phyloP scores from a whole-genome alignment of 352 stramenopile genomes.

The Lagenidium sp. region DNA sequence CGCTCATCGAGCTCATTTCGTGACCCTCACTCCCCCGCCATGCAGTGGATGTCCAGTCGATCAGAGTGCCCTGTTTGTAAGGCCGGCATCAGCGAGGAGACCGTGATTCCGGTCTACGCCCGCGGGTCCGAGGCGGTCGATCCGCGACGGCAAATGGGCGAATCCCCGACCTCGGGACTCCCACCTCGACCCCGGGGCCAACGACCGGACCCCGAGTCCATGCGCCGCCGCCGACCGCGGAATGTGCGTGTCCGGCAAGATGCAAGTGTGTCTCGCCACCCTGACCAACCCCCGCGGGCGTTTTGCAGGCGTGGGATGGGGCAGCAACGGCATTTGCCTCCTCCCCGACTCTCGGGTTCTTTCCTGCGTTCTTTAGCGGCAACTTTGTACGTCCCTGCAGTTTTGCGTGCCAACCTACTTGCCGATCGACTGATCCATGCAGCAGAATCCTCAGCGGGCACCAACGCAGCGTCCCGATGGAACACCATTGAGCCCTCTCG shows the following conservation, averaged over 20 bases:
- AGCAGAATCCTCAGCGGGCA: conserved; percentile 27
- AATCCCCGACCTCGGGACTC: conserved; percentile 20
- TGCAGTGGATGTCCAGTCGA: conserved; percentile 76
- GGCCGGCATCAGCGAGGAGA: conserved; percentile 81
- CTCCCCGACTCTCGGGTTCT: conserved; percentile 67
- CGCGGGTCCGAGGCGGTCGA: conserved; percentile 62
- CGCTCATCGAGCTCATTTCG: no score
- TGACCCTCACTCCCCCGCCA: no score
- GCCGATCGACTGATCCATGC: no score
- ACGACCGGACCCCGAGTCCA: conserved; percentile 43
- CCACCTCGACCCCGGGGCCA: conserved; percentile 53
- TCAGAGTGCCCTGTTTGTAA: conserved; percentile 89
- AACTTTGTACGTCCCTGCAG: conserved; percentile 30
- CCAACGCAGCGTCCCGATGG: conserved; percentile 31
- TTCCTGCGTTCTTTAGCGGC: conserved; percentile 71
- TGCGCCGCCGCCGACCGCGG: conserved; percentile 36
- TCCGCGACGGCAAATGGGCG: conserved; percentile 21
- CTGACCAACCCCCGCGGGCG: no score
- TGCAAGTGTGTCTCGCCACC: no score
- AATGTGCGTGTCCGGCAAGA: conserved; percentile 24
- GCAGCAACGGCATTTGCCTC: conserved; percentile 22
- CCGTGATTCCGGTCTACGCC: conserved; percentile 86
- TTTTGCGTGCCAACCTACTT: no score
- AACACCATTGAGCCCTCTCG: conserved; percentile 34
- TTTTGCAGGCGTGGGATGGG: background rate